Conservation (phyloP, 768 basidiomycete species). For the Hemileccinum rubropunctum region DNA sequence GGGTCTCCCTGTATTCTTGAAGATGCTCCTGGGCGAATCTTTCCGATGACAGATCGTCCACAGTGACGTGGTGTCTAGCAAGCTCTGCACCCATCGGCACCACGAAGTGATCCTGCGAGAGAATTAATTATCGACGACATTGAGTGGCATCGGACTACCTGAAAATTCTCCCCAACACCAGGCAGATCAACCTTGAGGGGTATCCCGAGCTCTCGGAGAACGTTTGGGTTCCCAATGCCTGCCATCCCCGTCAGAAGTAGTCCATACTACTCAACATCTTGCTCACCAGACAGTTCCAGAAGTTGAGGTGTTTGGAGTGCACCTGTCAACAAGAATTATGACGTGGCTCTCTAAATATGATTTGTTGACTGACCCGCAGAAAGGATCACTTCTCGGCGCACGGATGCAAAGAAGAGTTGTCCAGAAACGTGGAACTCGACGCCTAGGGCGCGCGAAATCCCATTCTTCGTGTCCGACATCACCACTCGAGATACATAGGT, state of each 20-base stretch:
- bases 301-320: constrained; percentile 35
- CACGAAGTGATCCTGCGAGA: constrained; percentile 11
- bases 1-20: too few species aligned
- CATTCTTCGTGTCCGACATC: too few species aligned
- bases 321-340: constrained; percentile 8
- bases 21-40: constrained; percentile 4
- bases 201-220: constrained; percentile 26
- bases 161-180: constrained; percentile 39
- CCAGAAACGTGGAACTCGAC: constrained; percentile 22
- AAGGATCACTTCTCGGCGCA: too few species aligned
- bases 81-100: constrained; percentile 18
- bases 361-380: constrained; percentile 10
- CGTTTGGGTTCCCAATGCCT: constrained; percentile 18
- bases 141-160: constrained; percentile 1
- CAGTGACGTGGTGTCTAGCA: constrained; percentile 5
- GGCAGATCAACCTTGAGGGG: constrained; percentile 32
- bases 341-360: too few species aligned
- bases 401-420: constrained; percentile 12
- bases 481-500: constrained; percentile 25
- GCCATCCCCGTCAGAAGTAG: neutral
- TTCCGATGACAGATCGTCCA: constrained; percentile 15
- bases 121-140: too few species aligned
- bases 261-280: too few species aligned
- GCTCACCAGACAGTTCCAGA: constrained; percentile 30
- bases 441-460: constrained; percentile 15